A percentile compares a stretch with the other conserved stretches of the same genome.
These are phyloP conservation scores for Lactarius trivialis DNA, from an alignment of 768 basidiomycete species.

Conservation along the genomic window DNA sequence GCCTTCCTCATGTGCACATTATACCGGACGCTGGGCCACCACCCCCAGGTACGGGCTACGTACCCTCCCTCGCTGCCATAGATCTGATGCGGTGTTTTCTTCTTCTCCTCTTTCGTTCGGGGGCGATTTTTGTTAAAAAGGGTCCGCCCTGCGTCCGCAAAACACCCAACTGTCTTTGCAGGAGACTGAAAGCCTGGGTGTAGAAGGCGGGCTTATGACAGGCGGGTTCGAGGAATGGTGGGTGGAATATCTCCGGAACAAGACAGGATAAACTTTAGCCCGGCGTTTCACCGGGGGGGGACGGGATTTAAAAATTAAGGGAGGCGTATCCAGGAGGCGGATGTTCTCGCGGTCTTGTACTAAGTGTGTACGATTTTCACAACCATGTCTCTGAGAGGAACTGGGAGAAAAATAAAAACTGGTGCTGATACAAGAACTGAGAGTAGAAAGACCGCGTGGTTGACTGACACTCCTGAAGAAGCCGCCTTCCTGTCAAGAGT, in stretches of 20 bases:
- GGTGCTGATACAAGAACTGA: background rate
- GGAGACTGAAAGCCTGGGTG: conserved; percentile 59
- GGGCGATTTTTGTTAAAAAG: conserved; percentile 25
- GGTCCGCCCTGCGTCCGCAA: conserved; percentile 67
- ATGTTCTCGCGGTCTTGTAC: background rate
- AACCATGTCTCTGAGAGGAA: background rate
- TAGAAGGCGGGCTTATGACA: conserved; percentile 48
- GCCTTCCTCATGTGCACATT: conserved; percentile 68
- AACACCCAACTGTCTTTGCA: conserved; percentile 74
- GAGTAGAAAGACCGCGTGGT: conserved; percentile 1
- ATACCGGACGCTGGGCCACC: conserved; percentile 65
- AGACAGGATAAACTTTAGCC: background rate
- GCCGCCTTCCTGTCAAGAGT: background rate
- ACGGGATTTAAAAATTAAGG: background rate
- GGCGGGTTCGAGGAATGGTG: conserved; percentile 85
- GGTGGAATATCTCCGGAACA: conserved; percentile 36
- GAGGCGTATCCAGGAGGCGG: background rate
- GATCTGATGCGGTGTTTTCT: background rate
- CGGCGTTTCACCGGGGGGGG: background rate
- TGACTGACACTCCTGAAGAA: background rate
- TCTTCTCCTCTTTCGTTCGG: conserved; percentile 6
- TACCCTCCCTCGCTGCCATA: background rate
- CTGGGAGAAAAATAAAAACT: background rate
- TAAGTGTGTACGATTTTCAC: background rate
- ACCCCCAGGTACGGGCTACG: conserved; percentile 11